Base-by-base conservation (phyloP, 805 yeast species). In the Cyberlindnera subsufficiens region DNA sequence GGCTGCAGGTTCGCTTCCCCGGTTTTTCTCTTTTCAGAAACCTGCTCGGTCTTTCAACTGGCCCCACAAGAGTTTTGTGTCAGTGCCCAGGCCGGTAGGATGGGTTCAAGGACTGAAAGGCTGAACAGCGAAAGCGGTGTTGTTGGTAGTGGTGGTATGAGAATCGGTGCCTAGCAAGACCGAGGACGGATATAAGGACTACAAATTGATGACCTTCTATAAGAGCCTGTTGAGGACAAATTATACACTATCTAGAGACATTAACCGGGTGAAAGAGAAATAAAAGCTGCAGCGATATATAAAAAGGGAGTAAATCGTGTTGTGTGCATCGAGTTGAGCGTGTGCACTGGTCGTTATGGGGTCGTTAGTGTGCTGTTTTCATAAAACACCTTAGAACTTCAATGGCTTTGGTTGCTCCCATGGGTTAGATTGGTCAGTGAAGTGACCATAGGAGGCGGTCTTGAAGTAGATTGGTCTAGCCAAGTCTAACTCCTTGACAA, bases 371-470 rank as follows among this genome's bases (percentile, higher is more conserved):
- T 9, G 27, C 27, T 22, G 30, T 18, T 19, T 31, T n/a, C n/a
- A 22, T 9, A 31, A 17, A 5, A 17, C 9, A 30, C 16, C 39
- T 45, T 80, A 84, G 50, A 73, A 75, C 57, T 68, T 71, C 68
- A 86, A 78, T 59, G 74, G 72, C 76, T 84, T 88, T 72, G 97
- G 96, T 74, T 86, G 81, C 80, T 93, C 99, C 99, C 99, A 93
- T 63, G 96, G 76, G 82, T 88, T 86, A 65, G 82, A 84, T 79
- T 91, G 99, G 85, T 93, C 87, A 67, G 99, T 93, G 86, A 93
- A 93, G 75, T 93, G 99, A 68, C 99, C 99, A 72, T 93, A 91
- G 44, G 96, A 85, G 61, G 99, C 99, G 60, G 99, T 93, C 84
- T 91, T 86, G 77, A 88, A 81, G 80, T 93, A 93, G 72, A 93